Evolutionary conservation across 148 eudicot species (phyloP), one percentile per base, ranked within the genome.

Genomic region (Spergularia bocconei): DNA sequence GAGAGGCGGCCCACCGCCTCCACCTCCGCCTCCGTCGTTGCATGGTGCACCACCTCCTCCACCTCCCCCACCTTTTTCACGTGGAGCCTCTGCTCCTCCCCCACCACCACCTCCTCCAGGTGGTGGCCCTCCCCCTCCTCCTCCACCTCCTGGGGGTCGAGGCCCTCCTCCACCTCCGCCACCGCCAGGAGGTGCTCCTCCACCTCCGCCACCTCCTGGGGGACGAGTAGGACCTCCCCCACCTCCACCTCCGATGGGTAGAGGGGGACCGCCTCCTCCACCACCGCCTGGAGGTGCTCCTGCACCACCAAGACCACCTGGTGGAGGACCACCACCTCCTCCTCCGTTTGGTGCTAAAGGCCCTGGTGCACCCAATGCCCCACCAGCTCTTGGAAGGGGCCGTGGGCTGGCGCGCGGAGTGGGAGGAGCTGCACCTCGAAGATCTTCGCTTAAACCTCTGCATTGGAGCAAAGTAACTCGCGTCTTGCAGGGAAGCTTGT

Each of bases 381-480:
- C 89, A 15, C 79, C 79, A 20, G 60, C 76, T 81, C 52, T 81
- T 67, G 90, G 90, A 75, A 89, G 88, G 84, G 96, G 96, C 14
- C 97, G 90, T 75, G 98, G 98, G 68, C 79, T 91, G 73, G 53
- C 91, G 73, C 91, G 96, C 48, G 80, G 91, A 50, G 77, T 75
- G 59, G 77, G 78, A 38, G 82, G 84, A 48, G 15, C 87, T 76
- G 85, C 85, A 58, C 77, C 86, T 65, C 82, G 83, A 73, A 94
- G 83, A 81, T 84, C 97, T 78, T 78, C 87, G 33, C 81, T 90
- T 64, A 95, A 95, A 78, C 96, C 98, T 12, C 78, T 90, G 71
- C 98, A 94, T 72, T 95, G 98, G 98, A 90, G 91, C 90, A 95
- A 95, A 88, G 97, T 95, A 29, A 86, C 97, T 63, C 91, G 98